Evolutionary conservation across 495 filamentous ascomycete species (phyloP).

Genomic region (Penicillium samsonianum): DNA sequence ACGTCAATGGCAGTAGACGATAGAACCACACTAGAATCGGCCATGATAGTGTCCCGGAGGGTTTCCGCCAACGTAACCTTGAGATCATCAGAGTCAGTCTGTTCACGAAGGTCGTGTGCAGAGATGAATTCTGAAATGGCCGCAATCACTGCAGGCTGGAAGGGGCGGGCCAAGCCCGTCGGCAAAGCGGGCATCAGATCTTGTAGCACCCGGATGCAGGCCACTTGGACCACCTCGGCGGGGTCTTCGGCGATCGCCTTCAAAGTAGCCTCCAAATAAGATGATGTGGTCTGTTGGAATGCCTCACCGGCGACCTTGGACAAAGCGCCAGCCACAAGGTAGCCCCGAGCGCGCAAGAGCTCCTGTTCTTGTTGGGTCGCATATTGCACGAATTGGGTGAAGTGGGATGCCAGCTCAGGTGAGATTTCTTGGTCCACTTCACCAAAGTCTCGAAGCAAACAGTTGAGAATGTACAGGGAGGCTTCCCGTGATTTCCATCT

Average conservation of each 20-base stretch:
- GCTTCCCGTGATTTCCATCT: slow-evolving; percentile 74
- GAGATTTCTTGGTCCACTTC: slow-evolving; percentile 69
- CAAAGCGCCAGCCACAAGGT: slow-evolving; percentile 76
- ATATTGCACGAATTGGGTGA: slow-evolving; percentile 75
- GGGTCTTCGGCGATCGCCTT: slow-evolving; percentile 71
- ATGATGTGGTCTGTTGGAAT: slow-evolving; percentile 53
- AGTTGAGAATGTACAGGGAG: slow-evolving; percentile 77
- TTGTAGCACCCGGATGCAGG: slow-evolving; percentile 86
- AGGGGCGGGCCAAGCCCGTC: slow-evolving; percentile 50
- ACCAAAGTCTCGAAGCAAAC: slow-evolving; percentile 75
- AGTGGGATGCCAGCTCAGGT: slow-evolving; percentile 64
- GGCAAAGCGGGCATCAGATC: slow-evolving; percentile 69
- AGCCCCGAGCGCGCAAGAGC: slow-evolving; percentile 81
- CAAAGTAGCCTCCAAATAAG: slow-evolving; percentile 74
- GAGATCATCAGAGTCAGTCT: slow-evolving; percentile 84
- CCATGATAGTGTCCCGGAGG: slow-evolving; percentile 75
- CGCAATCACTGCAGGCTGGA: slow-evolving; percentile 72
- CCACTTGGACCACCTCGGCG: slow-evolving; percentile 85
- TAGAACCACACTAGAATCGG: slow-evolving; percentile 72
- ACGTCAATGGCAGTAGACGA: slow-evolving; percentile 74
- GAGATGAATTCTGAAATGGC: slow-evolving; percentile 77
- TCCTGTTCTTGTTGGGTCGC: slow-evolving; percentile 67
- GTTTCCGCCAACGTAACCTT: slow-evolving; percentile 89
- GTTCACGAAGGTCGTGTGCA: slow-evolving; percentile 74
- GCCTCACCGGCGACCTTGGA: slow-evolving; percentile 57